These are phyloP conservation scores for Effrenium voratum DNA, from an alignment of 73 alveolate species.

Conservation along the genomic window DNA sequence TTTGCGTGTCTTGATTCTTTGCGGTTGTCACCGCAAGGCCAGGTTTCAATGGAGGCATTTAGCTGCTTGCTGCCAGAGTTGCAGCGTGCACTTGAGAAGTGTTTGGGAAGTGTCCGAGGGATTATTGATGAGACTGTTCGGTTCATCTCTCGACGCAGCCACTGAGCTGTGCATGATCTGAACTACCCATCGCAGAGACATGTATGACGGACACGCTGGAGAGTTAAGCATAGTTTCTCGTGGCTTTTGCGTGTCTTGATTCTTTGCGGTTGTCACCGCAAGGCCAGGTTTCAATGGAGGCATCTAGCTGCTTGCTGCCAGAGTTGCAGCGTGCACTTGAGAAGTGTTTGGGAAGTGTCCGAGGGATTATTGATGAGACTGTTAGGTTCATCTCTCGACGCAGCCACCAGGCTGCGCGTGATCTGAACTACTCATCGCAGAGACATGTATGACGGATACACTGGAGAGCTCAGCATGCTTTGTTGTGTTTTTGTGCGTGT, in stretches of 20 bases:
- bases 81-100: not conserved
- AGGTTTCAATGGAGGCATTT: not conserved
- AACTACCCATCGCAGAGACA: not conserved
- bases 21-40: too few relatives aligned
- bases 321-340: conserved; percentile 27
- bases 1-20: not conserved
- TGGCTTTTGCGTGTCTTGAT: too few relatives aligned
- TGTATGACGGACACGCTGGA: conserved; percentile 15
- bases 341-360: not conserved
- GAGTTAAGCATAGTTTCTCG: too few relatives aligned
- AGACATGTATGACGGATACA: not conserved
- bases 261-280: too few relatives aligned
- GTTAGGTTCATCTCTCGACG: conserved; percentile 56
- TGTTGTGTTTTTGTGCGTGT: not conserved
- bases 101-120: not conserved
- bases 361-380: not conserved
- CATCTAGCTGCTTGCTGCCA: not conserved
- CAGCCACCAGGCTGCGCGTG: conserved; percentile 32
- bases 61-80: not conserved
- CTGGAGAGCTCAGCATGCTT: not conserved
- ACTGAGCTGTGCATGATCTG: conserved; percentile 27
- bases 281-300: too few relatives aligned
- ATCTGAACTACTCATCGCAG: conserved; percentile 33
- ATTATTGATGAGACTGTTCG: conserved; percentile 19
- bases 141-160: conserved; percentile 53